Evolutionary conservation across 1,284 basidiomycete species (phyloP), one percentile per base, ranked within the genome.

Genomic region (Coriolopsis trogii): DNA sequence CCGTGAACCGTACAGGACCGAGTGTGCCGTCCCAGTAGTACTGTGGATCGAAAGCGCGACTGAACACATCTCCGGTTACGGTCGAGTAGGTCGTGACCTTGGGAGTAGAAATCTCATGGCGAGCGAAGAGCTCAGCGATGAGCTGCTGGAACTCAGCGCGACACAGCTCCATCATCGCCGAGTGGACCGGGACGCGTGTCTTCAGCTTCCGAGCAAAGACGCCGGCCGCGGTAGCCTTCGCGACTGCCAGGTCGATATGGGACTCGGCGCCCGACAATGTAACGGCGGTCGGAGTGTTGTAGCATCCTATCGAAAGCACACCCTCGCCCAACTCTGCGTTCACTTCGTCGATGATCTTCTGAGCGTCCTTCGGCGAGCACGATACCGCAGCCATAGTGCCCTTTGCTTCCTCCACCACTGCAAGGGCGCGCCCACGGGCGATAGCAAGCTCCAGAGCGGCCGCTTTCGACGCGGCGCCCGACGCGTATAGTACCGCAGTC

Each of bases 361-460:
- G 39, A 0, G 66, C 67, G 7, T 66, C 53, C 7, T 50, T 44
- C 2, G 64, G 48, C 18, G 49, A 61, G 55, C 76, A 76, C 0
- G 67, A 61, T 4, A 78, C 42, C 0, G 75, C 75, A 2, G 74
- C 76, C 77, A 79, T 79, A 0, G 69, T 63, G 6, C 67, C 70
- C 8, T 61, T 68, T 10, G 63, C 51, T 12, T 55, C 46, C 50
- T 77, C 73, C 2, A 68, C 56, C 0, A 67, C 42, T 0, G 63
- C 47, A 60, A 78, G 67, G 3, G 72, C 69, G 16, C 53, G 56
- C 1, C 71, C 72, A 12, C 76, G 67, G 37, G 67, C 67, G 26
- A 77, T 71, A 1, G 75, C 68, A 3, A 78, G 45, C 56, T 75
- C 61, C 15, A 79, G 44, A 2, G 71, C 73, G 68, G 76, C 67